These are phyloP conservation scores for Vaccinium corymbosum DNA, from an alignment of 148 eudicot genomes.

Conservation along the genomic window DNA sequence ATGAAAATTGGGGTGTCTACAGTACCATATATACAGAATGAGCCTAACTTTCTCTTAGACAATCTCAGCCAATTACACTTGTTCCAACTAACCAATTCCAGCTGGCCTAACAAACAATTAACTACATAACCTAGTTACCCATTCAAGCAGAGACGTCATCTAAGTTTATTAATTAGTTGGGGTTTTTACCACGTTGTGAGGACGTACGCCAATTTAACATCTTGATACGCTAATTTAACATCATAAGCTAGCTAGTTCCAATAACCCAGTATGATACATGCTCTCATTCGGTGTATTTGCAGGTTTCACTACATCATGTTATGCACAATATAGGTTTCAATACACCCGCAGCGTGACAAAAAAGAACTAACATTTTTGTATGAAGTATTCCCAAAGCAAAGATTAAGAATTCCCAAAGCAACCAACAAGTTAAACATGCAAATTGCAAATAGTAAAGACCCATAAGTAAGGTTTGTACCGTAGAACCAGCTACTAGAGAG, in stretches of 20 bases:
- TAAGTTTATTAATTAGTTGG: background rate
- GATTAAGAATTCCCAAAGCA: background rate
- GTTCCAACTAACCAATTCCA: background rate
- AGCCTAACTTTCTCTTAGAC: background rate
- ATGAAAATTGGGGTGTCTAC: too few species aligned
- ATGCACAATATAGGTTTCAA: background rate
- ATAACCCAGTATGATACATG: background rate
- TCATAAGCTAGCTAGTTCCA: background rate
- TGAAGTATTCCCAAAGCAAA: background rate
- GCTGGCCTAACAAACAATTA: background rate
- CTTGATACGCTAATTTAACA: background rate
- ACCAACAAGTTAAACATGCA: background rate
- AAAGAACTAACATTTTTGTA: background rate
- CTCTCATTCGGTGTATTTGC: background rate
- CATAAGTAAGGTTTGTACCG: background rate
- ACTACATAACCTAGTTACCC: background rate
- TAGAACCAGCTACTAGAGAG: background rate
- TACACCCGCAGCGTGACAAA: background rate
- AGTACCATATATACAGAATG: background rate
- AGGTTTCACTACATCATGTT: background rate
- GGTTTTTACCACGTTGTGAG: background rate
- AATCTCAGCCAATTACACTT: background rate
- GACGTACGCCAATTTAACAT: background rate
- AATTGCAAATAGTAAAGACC: background rate
- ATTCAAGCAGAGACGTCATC: background rate